Conservation (phyloP, 2,329 filamentous ascomycete genomes). For the Exophiala sp. region DNA sequence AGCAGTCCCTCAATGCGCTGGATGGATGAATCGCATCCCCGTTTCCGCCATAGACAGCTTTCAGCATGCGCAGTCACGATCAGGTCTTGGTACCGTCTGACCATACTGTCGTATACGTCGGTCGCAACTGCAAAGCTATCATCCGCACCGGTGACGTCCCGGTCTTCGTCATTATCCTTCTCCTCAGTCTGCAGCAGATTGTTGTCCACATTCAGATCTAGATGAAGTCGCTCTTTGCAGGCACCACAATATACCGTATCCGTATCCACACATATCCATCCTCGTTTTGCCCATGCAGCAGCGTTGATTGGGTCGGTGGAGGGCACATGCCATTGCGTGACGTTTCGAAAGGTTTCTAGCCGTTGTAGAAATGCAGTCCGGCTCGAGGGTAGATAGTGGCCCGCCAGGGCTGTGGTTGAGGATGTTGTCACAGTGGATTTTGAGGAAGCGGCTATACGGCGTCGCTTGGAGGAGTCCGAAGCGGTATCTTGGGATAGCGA, state of each 20-base stretch:
- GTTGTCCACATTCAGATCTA: constrained; percentile 61
- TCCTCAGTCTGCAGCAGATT: constrained; percentile 17
- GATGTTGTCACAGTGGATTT: constrained; percentile 29
- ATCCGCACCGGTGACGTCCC: constrained; percentile 32
- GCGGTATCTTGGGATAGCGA: constrained; percentile 12
- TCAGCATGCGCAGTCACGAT: constrained; percentile 71
- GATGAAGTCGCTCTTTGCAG: constrained; percentile 76
- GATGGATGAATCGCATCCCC: constrained; percentile 74
- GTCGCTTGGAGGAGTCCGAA: constrained; percentile 27
- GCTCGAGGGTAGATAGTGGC: constrained; percentile 81
- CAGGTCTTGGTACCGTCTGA: constrained; percentile 67
- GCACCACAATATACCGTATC: constrained; percentile 81
- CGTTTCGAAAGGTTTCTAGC: constrained; percentile 80
- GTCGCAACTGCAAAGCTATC: constrained; percentile 16
- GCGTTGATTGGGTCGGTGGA: constrained; percentile 83
- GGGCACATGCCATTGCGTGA: constrained; percentile 79
- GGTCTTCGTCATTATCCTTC: constrained; percentile 30
- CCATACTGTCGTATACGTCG: constrained; percentile 55
- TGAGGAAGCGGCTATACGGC: constrained; percentile 22
- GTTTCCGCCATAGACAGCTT: constrained; percentile 77
- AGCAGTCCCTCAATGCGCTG: constrained; percentile 58
- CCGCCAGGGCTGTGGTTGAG: constrained; percentile 36
- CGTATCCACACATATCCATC: constrained; percentile 78
- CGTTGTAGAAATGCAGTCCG: constrained; percentile 73
- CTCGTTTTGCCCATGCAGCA: constrained; percentile 88